Base-by-base conservation (phyloP, 371 early-diverging fungal species). In the Mucor ambiguus region DNA sequence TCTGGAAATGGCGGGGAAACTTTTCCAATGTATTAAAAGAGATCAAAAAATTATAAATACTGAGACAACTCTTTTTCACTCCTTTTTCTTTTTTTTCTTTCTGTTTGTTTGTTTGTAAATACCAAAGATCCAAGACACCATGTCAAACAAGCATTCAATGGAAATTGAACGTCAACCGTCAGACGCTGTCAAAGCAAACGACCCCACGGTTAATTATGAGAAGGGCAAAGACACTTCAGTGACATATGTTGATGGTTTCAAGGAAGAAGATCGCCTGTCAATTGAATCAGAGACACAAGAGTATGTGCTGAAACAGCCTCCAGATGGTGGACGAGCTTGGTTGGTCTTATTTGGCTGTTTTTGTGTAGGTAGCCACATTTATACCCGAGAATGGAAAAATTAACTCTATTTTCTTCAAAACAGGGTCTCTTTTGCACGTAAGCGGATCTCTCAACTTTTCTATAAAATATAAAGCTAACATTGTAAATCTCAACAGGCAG, bases 351-450 rank as follows among this genome's bases (percentile, higher is more conserved):
- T 69, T 38, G 76, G 76, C 22, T 67, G 73, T 26, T 76, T 72
- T 57, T 76, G 73, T 60, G 76, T 76, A 76, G 67, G 75, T 58
- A 11, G 26, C 20, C n/a, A 26, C 7, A 46, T 22, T 22, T 46
- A 46, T 20, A 22, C 9, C 46, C 46, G 46, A 46, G 46, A 46
- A 46, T 46, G 46, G 24, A 46, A 46, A 46, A 22, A 46, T 46
- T 46, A 46, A 24, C 35, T 61, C 30, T 54, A 12, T 52, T 14
- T 24, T 63, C 14, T 29, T 28, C 14, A 5, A 26, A 30, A 35
- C 32, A 77, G 77, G 77, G 77, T 58, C 61, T 77, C 5, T 77
- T 77, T 48, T 74, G 74, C 70, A 77, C 77, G 77, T 74, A 77
- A 71, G 22, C 26, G 18, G 46, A 46, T 46, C n/a, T 46, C 46